A percentile compares a stretch with the other conserved stretches of the same genome.
These are phyloP conservation scores for Cyclanthera cordifolia DNA, from an alignment of 306 rosid species.

Conservation along the genomic window DNA sequence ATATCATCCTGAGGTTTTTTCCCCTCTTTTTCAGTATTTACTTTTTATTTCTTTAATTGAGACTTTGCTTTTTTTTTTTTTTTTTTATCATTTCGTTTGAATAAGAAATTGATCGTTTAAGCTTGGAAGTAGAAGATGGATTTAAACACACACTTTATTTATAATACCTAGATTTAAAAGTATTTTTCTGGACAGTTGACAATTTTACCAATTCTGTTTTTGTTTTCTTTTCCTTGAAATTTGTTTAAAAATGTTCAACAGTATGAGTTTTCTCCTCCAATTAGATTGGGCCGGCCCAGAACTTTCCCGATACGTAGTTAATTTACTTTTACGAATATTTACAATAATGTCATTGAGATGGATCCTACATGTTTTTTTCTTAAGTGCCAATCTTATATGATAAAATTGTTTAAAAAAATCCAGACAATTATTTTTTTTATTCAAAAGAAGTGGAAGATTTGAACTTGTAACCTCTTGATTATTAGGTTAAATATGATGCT, in stretches of 20 bases:
- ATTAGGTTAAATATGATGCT: no score
- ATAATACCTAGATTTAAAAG: not conserved
- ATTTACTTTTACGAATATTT: not conserved
- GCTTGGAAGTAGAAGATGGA: not conserved
- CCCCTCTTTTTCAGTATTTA: not conserved
- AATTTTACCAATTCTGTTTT: not conserved
- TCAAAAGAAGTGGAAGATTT: no score
- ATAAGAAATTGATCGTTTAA: not conserved
- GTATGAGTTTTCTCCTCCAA: not conserved
- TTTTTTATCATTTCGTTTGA: not conserved
- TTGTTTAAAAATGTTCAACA: not conserved
- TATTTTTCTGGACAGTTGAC: not conserved
- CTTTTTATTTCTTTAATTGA: not conserved
- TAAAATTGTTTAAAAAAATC: no score
- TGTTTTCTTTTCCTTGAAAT: not conserved
- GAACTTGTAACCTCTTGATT: no score
- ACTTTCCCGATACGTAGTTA: not conserved
- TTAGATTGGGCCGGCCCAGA: not conserved
- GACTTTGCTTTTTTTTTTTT: not conserved
- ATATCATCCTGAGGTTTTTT: conserved; percentile 54
- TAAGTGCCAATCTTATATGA: no score
- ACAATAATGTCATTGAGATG: not conserved
- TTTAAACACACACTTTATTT: not conserved
- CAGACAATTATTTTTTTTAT: no score
- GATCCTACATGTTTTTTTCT: not conserved